phyloP scores from a whole-genome alignment of 208 protist genomes.

The Strigomonas culicis region DNA sequence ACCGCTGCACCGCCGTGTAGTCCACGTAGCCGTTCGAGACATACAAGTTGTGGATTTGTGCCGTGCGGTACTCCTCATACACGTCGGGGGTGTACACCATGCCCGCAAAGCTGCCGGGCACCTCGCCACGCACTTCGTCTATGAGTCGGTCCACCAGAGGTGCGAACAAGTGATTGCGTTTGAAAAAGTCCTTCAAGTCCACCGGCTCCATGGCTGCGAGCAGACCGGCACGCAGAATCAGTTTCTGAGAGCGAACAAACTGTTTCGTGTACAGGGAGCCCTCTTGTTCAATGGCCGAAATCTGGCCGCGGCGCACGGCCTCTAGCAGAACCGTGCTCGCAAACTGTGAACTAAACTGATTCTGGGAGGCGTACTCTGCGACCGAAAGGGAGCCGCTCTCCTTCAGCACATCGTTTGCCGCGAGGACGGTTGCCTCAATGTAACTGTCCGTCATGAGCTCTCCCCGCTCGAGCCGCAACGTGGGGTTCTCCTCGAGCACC shows the following conservation, averaged over 20 bases:
- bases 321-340: slow-evolving; percentile 37
- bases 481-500: slow-evolving; percentile 46
- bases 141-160: slow-evolving; percentile 46
- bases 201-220: slow-evolving; percentile 56
- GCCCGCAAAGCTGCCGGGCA: slow-evolving; percentile 55
- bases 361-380: slow-evolving; percentile 45
- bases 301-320: slow-evolving; percentile 29
- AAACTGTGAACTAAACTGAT: slow-evolving; percentile 68
- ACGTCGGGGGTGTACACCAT: slow-evolving; percentile 44
- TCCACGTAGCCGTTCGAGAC: slow-evolving; percentile 72
- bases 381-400: slow-evolving; percentile 66
- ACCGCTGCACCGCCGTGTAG: slow-evolving; percentile 44
- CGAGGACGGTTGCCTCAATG: slow-evolving; percentile 41
- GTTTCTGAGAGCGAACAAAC: slow-evolving; percentile 59
- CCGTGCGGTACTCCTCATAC: slow-evolving; percentile 38
- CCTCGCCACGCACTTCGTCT: slow-evolving; percentile 25
- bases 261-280: slow-evolving; percentile 60
- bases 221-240: slow-evolving; percentile 62
- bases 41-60: slow-evolving; percentile 70
- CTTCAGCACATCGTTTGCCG: slow-evolving; percentile 45
- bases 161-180: slow-evolving; percentile 44
- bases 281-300: slow-evolving; percentile 47
- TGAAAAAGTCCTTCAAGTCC: slow-evolving; percentile 52
- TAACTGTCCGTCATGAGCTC: slow-evolving; percentile 72
- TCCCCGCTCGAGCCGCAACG: slow-evolving; percentile 44